Evolutionary conservation across 2,329 filamentous ascomycete genomes (phyloP).

Genomic region (Fusarium scirpi): DNA sequence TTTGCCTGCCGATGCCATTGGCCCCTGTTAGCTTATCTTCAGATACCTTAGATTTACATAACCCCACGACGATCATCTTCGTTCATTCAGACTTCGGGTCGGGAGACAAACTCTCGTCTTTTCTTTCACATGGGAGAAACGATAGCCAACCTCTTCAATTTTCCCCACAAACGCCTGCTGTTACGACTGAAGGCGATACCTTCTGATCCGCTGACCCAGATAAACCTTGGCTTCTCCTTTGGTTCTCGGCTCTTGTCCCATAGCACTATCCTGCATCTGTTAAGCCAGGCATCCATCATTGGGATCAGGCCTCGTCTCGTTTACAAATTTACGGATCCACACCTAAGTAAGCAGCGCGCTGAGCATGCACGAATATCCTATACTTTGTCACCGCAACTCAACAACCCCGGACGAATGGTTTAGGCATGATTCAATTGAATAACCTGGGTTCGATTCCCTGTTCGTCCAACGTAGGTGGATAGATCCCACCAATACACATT

Average conservation of each 20-base stretch:
- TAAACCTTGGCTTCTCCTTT: background rate
- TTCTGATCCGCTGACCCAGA: background rate
- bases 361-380: slow-evolving; percentile 11
- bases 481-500: slow-evolving; percentile 13
- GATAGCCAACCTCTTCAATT: slow-evolving; percentile 7
- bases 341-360: background rate
- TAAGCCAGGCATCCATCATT: background rate
- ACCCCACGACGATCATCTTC: slow-evolving; percentile 9
- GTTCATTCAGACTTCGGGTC: background rate
- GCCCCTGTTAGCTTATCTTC: slow-evolving; percentile 1
- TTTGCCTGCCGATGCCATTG: slow-evolving; percentile 5
- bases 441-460: slow-evolving; percentile 19
- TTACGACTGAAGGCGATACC: background rate
- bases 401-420: slow-evolving; percentile 45
- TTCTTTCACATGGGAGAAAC: slow-evolving; percentile 31
- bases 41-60: background rate
- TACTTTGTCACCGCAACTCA: background rate
- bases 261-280: background rate
- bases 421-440: slow-evolving; percentile 19
- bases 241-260: background rate
- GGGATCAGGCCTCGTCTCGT: background rate
- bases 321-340: background rate
- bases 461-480: slow-evolving; percentile 40
- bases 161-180: background rate
- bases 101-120: slow-evolving; percentile 12